Base-by-base conservation (phyloP, 2,329 filamentous ascomycete species). In the Sclerotiophoma versabilis region DNA sequence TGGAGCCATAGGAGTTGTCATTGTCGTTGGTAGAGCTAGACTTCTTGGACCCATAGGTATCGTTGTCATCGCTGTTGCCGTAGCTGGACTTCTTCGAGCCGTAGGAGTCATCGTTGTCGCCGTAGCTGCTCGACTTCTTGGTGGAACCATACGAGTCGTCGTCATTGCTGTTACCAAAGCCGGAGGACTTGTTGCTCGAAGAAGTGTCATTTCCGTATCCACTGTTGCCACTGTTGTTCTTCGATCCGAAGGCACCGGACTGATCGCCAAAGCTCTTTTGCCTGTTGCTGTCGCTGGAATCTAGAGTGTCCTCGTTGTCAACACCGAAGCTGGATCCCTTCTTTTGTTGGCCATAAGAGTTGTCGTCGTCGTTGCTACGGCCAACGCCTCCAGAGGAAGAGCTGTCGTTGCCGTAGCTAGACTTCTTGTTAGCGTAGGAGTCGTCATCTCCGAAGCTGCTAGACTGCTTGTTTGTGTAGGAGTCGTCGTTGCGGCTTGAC, bases 401-500 rank as follows among this genome's bases (percentile, higher is more conserved):
- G 45, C 32, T 44, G 27, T 48, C 45, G 23, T 41, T 54, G 22
- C 45, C 46, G 25, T 49, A 49, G 34, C 44, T 39, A 4, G 50
- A 38, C 19, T 54, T 48, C n/a, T 33, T 38, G 38, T 54, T 48
- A 15, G 44, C 48, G 32, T 32, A 38, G 11, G 50, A 54, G 11
- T 45, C 48, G 27, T 48, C 49, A 6, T 53, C 37, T 15, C 49
- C 49, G 14, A 20, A 43, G 26, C 37, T 9, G 32, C 50, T 38
- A 9, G 51, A 44, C 33, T 54, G 38, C 17, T 49, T 48, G 37
- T 48, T 48, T 1, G 50, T 38, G 26, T 48, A 38, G 12, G 50
- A 48, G 39, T 65, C 57, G 32, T 64, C 54, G 12, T 58, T 54
- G 14, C 59, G 51, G 17, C 58, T 55, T 25, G 56, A 52, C 5